phyloP scores from a whole-genome alignment of 768 basidiomycete species.

The Sistotremastrum niveocremeum region DNA sequence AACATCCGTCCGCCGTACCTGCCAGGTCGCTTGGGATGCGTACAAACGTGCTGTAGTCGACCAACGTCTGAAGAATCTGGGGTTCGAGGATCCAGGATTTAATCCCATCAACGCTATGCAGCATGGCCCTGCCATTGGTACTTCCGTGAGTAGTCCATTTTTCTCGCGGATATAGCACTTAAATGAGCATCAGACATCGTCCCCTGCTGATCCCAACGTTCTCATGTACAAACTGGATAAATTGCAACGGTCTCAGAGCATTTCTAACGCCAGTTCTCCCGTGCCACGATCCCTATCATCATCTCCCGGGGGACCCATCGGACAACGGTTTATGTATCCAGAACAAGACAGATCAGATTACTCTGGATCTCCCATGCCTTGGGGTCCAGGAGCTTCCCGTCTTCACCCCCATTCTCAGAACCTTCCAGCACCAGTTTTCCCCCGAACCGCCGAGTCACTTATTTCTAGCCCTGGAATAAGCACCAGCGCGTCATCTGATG shows the following conservation, averaged over 20 bases:
- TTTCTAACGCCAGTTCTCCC: conserved; percentile 27
- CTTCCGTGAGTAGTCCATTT: conserved; percentile 73
- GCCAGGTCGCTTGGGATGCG: conserved; percentile 59
- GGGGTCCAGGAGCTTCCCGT: conserved; percentile 9
- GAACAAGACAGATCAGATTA: background rate
- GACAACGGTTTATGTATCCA: conserved; percentile 5
- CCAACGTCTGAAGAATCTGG: conserved; percentile 67
- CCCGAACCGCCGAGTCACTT: conserved; percentile 46
- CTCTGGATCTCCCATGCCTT: no score
- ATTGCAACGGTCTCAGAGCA: conserved; percentile 53
- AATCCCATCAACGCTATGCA: conserved; percentile 37
- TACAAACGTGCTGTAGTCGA: conserved; percentile 63
- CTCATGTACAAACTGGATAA: conserved; percentile 76
- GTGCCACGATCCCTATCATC: conserved; percentile 34
- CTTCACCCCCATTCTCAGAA: conserved; percentile 21
- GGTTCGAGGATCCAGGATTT: conserved; percentile 49
- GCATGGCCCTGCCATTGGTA: conserved; percentile 61
- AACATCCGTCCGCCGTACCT: conserved; percentile 4
- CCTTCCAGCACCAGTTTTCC: conserved; percentile 37
- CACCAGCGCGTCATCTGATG: background rate
- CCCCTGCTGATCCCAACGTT: conserved; percentile 77
- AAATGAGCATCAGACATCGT: conserved; percentile 50
- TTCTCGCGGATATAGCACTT: background rate
- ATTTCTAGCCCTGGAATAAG: conserved; percentile 36
- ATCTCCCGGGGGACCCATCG: conserved; percentile 48